Percentiles rank a stretch among this genome's conserved stretches.
Evolutionary conservation across 2,329 filamentous ascomycete genomes (phyloP).

Genomic region (Penicillium vulpinum): DNA sequence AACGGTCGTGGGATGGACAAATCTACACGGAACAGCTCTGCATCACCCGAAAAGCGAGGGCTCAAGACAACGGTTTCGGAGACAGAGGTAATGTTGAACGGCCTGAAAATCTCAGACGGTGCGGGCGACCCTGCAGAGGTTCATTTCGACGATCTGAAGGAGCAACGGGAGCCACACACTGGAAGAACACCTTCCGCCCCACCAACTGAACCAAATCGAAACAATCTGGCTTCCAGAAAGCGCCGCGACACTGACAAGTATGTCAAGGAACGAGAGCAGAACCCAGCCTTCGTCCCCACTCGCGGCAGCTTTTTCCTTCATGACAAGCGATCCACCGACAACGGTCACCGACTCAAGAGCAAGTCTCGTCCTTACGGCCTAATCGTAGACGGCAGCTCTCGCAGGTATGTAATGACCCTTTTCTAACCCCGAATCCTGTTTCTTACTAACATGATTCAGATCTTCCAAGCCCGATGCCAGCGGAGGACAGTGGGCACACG

Average conservation of each 20-base stretch:
- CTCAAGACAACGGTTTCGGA: constrained; percentile 50
- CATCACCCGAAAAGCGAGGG: constrained; percentile 32
- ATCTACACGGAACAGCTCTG: constrained; percentile 38
- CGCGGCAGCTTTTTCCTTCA: constrained; percentile 96
- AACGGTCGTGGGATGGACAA: constrained; percentile 31
- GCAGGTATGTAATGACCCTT: constrained; percentile 39
- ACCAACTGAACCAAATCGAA: constrained; percentile 45
- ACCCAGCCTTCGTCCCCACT: constrained; percentile 92
- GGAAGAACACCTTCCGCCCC: constrained; percentile 44
- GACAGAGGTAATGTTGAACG: constrained; percentile 63
- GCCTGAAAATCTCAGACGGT: constrained; percentile 51
- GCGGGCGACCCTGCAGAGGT: constrained; percentile 42
- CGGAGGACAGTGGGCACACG: constrained; percentile 83
- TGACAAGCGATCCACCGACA: constrained; percentile 80
- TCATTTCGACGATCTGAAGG: constrained; percentile 52
- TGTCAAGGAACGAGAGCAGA: constrained; percentile 79
- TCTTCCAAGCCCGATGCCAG: constrained; percentile 54
- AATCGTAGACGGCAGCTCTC: constrained; percentile 45
- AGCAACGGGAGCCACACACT: constrained; percentile 28
- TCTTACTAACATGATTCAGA: constrained; percentile 37
- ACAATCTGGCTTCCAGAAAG: constrained; percentile 67
- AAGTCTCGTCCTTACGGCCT: constrained; percentile 58
- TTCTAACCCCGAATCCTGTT: background rate
- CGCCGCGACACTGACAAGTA: constrained; percentile 89
- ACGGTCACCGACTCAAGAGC: constrained; percentile 68